These are phyloP conservation scores for Oehlia diaphana DNA, from an alignment of 192 early-diverging fungal species.

Conservation along the genomic window DNA sequence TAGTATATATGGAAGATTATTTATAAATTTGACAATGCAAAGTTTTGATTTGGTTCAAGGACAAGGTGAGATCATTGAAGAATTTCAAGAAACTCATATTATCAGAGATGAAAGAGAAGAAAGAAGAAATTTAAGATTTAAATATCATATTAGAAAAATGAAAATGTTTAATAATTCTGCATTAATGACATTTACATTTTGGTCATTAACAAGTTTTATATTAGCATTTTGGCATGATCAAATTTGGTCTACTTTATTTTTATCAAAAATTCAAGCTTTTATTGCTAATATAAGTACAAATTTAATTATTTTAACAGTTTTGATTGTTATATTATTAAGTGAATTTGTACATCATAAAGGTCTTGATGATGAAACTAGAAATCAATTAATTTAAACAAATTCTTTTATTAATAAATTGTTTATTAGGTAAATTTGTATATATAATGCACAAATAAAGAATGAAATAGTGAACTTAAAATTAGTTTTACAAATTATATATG, in stretches of 20 bases:
- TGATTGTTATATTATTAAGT: background rate
- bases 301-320: background rate
- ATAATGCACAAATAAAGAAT: too few species aligned
- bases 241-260: background rate
- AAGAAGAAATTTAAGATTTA: constrained; percentile 7
- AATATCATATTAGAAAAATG: constrained; percentile 1
- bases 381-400: background rate
- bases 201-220: background rate
- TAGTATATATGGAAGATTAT: constrained; percentile 8
- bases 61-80: background rate
- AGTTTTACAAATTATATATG: too few species aligned
- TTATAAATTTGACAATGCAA: background rate
- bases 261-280: constrained; percentile 10
- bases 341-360: background rate
- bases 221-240: background rate
- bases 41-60: constrained; percentile 14
- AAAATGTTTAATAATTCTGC: background rate
- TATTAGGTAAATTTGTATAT: too few species aligned
- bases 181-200: background rate
- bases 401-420: too few species aligned
- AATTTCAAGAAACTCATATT: background rate
- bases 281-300: background rate
- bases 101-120: background rate
- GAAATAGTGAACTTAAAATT: too few species aligned
- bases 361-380: background rate